phyloP scores from a whole-genome alignment of 2,329 filamentous ascomycete genomes.

The Aspergillus sp. region DNA sequence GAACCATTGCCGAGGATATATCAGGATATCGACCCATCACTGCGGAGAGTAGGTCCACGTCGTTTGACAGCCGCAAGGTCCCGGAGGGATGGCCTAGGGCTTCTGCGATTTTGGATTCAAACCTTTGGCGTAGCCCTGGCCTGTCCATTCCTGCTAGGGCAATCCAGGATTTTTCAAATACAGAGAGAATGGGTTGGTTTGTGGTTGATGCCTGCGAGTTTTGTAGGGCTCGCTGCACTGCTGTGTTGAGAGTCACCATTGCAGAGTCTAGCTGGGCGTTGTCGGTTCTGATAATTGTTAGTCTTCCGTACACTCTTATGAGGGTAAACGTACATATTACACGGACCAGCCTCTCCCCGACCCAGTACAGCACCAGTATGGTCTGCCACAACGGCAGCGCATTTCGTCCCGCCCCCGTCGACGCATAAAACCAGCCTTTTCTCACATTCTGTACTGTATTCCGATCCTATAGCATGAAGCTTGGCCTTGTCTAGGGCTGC shows the following conservation, averaged over 20 bases:
- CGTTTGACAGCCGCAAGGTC: constrained; percentile 36
- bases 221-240: constrained; percentile 19
- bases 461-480: not conserved
- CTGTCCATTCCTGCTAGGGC: constrained; percentile 45
- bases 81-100: constrained; percentile 19
- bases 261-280: constrained; percentile 19
- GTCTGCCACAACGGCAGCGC: constrained; percentile 39
- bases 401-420: constrained; percentile 47
- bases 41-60: constrained; percentile 42
- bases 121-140: constrained; percentile 25
- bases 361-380: constrained; percentile 21
- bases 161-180: constrained; percentile 33
- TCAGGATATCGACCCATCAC: constrained; percentile 18
- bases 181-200: not conserved
- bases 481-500: constrained; percentile 6
- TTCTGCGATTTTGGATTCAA: constrained; percentile 20
- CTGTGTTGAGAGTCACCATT: constrained; percentile 26
- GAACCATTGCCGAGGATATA: constrained; percentile 29
- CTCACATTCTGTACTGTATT: not conserved
- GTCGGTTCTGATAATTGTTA: constrained; percentile 18
- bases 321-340: constrained; percentile 38
- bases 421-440: constrained; percentile 36
- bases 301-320: not conserved
- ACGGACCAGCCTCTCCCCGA: constrained; percentile 36
- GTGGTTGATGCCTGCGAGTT: not conserved